Evolutionary conservation across 2,329 filamentous ascomycete genomes (phyloP).

Genomic region (Penicillium sp.): DNA sequence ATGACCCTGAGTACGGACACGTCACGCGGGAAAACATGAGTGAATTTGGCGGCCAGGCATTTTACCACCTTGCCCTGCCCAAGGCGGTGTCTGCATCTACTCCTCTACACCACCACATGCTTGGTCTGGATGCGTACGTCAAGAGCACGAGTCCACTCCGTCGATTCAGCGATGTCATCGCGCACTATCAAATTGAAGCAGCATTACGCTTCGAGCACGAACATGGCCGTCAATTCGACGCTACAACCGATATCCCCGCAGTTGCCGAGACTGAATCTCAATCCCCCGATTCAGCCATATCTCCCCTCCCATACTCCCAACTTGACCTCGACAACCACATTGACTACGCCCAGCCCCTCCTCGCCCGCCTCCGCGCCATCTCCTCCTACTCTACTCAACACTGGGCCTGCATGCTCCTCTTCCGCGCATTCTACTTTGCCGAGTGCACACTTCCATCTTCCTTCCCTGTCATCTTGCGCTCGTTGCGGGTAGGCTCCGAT

Average conservation of each 20-base stretch:
- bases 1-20: slow-evolving; percentile 44
- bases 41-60: slow-evolving; percentile 45
- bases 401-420: slow-evolving; percentile 58
- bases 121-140: slow-evolving; percentile 57
- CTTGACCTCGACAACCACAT: slow-evolving; percentile 54
- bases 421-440: slow-evolving; percentile 59
- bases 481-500: slow-evolving; percentile 24
- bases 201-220: slow-evolving; percentile 59
- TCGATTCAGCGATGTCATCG: slow-evolving; percentile 61
- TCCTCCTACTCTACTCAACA: slow-evolving; percentile 40
- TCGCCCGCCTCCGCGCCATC: slow-evolving; percentile 46
- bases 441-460: slow-evolving; percentile 55
- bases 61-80: slow-evolving; percentile 41
- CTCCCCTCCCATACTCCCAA: slow-evolving; percentile 54
- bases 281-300: slow-evolving; percentile 10
- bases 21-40: slow-evolving; percentile 42
- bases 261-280: background rate
- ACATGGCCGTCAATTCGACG: slow-evolving; percentile 46
- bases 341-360: slow-evolving; percentile 44
- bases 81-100: slow-evolving; percentile 48
- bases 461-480: slow-evolving; percentile 43
- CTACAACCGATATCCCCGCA: slow-evolving; percentile 24
- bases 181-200: slow-evolving; percentile 67
- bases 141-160: slow-evolving; percentile 64
- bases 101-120: slow-evolving; percentile 52